Evolutionary conservation across 106 monocot genomes (phyloP).

Genomic region (Dendrobium officinale): DNA sequence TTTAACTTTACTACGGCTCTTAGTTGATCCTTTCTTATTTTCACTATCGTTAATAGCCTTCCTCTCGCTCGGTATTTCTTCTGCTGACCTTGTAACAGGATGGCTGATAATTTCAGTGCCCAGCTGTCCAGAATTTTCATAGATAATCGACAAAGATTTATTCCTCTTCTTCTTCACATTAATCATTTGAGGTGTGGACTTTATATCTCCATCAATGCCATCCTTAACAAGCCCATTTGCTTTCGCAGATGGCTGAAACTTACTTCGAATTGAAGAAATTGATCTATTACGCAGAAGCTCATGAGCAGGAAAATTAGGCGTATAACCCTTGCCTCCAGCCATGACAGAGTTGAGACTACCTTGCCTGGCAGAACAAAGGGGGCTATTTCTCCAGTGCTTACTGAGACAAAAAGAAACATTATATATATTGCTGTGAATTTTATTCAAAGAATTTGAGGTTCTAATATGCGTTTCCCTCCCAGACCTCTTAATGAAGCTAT

Average conservation of each 20-base stretch:
- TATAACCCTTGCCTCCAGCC: constrained; percentile 5
- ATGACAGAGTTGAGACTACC: background rate
- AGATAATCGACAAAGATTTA: constrained; percentile 16
- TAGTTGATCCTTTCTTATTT: constrained; percentile 19
- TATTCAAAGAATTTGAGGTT: constrained; percentile 14
- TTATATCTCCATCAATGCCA: constrained; percentile 11
- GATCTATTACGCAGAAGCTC: constrained; percentile 13
- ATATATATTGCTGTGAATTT: background rate
- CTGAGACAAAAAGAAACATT: background rate
- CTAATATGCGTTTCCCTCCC: constrained; percentile 12
- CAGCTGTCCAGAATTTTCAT: constrained; percentile 17
- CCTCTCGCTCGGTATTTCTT: constrained; percentile 7
- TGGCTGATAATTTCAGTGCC: constrained; percentile 11
- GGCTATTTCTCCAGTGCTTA: constrained; percentile 11
- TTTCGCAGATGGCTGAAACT: constrained; percentile 9
- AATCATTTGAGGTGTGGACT: constrained; percentile 18
- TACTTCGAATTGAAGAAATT: constrained; percentile 23
- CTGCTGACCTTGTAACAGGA: background rate
- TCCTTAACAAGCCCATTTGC: constrained; percentile 10
- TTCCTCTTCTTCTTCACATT: constrained; percentile 26
- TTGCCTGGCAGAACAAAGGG: constrained; percentile 3
- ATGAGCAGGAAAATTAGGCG: constrained; percentile 15
- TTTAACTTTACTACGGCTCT: constrained; percentile 17
- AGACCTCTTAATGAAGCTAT: constrained; percentile 8
- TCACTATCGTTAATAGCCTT: constrained; percentile 9